Conservation (phyloP, 495 filamentous ascomycete genomes). For the Trichoderma erinaceum region DNA sequence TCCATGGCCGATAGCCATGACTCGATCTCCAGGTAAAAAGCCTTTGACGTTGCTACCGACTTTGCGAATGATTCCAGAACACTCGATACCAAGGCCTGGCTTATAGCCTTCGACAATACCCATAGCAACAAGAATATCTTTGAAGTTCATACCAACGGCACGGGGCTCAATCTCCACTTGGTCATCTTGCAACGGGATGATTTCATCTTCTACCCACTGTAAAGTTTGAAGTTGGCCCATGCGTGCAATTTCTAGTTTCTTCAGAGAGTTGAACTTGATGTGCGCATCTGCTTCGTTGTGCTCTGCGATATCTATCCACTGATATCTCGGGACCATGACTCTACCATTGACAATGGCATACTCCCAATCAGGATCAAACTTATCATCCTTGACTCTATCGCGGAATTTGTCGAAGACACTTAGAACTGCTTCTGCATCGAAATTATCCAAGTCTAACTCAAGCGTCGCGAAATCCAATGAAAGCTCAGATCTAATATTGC, state of each 20-base stretch:
- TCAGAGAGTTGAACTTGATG: not conserved
- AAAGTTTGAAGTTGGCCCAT: slow-evolving; percentile 1
- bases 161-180: slow-evolving; percentile 37
- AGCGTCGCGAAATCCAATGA: not conserved
- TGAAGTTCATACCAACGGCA: slow-evolving; percentile 39
- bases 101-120: slow-evolving; percentile 44
- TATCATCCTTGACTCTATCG: not conserved
- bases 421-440: not conserved
- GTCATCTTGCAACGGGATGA: slow-evolving; percentile 22
- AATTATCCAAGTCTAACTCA: not conserved
- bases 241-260: not conserved
- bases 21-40: slow-evolving; percentile 40
- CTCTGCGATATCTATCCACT: not conserved
- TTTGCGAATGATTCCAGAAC: slow-evolving; percentile 40
- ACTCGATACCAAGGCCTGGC: slow-evolving; percentile 29
- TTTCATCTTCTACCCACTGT: slow-evolving; percentile 12
- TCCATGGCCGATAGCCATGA: slow-evolving; percentile 33
- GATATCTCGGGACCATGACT: slow-evolving; percentile 14
- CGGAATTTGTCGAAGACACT: not conserved
- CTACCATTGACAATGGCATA: slow-evolving; percentile 17
- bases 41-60: slow-evolving; percentile 45
- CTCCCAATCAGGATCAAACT: slow-evolving; percentile 12
- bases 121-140: slow-evolving; percentile 48
- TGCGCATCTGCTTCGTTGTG: not conserved
- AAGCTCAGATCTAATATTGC: slow-evolving; percentile 10